These are phyloP conservation scores for Cylindrotheca fusiformis DNA, from an alignment of 108 stramenopile species.

Conservation along the genomic window DNA sequence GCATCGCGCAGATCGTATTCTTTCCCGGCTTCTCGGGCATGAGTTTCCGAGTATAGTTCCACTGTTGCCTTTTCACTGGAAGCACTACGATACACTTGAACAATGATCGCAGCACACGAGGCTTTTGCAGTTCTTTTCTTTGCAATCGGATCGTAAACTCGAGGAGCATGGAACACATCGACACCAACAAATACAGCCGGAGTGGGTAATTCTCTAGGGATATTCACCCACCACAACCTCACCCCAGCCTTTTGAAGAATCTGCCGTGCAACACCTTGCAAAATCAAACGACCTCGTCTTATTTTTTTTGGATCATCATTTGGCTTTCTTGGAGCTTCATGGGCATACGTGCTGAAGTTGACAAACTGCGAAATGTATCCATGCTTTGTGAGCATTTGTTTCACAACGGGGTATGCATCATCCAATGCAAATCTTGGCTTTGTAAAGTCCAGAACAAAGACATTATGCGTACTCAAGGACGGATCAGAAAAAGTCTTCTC, in stretches of 20 bases:
- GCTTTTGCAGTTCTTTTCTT: constrained; percentile 50
- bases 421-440: constrained; percentile 45
- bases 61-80: constrained; percentile 8
- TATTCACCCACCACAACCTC: constrained; percentile 54
- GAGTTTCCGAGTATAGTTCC: constrained; percentile 53
- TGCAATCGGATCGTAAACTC: constrained; percentile 36
- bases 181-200: constrained; percentile 63
- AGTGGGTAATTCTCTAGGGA: constrained; percentile 47
- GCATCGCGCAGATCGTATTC: constrained; percentile 51
- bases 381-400: constrained; percentile 34
- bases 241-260: constrained; percentile 59
- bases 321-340: constrained; percentile 15
- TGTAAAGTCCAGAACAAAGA: constrained; percentile 48
- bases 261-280: constrained; percentile 56
- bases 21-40: constrained; percentile 42
- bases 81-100: constrained; percentile 40
- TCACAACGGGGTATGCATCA: constrained; percentile 56
- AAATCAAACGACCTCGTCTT: constrained; percentile 36
- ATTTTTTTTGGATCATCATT: constrained; percentile 38
- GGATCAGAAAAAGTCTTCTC: no score
- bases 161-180: constrained; percentile 67
- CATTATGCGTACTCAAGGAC: constrained; percentile 9
- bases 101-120: constrained; percentile 69
- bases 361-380: constrained; percentile 60
- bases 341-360: constrained; percentile 58